A percentile compares a stretch with the other conserved stretches of the same genome.
Conservation (phyloP, 148 eudicot genomes). For the Rhododendron williamsianum region DNA sequence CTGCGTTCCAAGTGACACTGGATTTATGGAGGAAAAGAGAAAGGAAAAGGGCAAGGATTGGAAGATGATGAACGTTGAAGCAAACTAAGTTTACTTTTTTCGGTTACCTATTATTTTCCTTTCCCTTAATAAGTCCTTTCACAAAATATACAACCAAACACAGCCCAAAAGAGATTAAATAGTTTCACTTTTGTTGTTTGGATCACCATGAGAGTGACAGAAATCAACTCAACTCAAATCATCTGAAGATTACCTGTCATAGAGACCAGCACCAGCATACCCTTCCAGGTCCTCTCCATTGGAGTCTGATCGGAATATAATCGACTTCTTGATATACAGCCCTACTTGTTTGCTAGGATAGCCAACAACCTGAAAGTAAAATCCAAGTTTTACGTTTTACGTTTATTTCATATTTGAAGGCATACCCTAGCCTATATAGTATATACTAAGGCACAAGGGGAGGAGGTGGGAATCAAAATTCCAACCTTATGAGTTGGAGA, state of each 20-base stretch:
- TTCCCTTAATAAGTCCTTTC: not conserved
- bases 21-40: not conserved
- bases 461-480: not conserved
- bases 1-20: not conserved
- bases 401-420: not conserved
- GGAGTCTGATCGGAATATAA: constrained; percentile 96
- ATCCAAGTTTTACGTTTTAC: not conserved
- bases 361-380: constrained; percentile 63
- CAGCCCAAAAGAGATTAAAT: not conserved
- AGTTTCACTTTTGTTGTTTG: not conserved
- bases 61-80: not conserved
- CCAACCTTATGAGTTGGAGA: not conserved
- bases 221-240: not conserved
- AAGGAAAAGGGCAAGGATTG: not conserved
- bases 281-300: constrained; percentile 99
- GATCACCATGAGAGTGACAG: not conserved
- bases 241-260: constrained; percentile 64
- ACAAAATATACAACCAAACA: not conserved
- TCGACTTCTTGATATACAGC: constrained; percentile 73
- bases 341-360: constrained; percentile 97
- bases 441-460: not conserved
- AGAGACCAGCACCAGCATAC: constrained; percentile 98
- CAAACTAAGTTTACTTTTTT: not conserved
- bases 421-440: not conserved
- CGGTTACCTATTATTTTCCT: not conserved